Percentiles rank a stretch among this genome's conserved stretches.
Conservation (phyloP, 2,329 filamentous ascomycete genomes). For the Grosmannia penicillata region DNA sequence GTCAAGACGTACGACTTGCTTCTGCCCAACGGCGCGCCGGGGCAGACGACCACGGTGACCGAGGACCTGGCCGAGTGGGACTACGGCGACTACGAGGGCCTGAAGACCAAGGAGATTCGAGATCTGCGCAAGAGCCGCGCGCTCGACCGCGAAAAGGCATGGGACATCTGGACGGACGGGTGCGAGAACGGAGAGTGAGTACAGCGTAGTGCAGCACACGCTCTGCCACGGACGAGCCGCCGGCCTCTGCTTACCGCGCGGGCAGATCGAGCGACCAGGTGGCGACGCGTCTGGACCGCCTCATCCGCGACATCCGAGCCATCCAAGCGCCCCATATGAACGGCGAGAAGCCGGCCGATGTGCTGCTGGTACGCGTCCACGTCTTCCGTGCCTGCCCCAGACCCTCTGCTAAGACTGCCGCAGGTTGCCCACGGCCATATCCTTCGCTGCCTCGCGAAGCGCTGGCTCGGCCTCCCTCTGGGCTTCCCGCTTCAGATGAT, state of each 20-base stretch:
- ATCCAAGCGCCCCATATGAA: constrained; percentile 24
- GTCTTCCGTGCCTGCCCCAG: no score
- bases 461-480: constrained; percentile 27
- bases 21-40: constrained; percentile 14
- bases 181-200: constrained; percentile 39
- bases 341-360: constrained; percentile 21
- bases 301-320: constrained; percentile 24
- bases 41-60: constrained; percentile 27
- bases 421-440: constrained; percentile 27
- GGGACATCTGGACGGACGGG: constrained; percentile 45
- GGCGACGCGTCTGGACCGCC: constrained; percentile 22
- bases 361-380: constrained; percentile 18
- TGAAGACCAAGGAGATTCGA: constrained; percentile 34
- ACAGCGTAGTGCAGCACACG: no score
- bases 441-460: constrained; percentile 28
- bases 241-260: constrained; percentile 5
- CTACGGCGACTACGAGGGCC: constrained; percentile 48
- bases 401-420: no score
- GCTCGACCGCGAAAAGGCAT: constrained; percentile 29
- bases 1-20: constrained; percentile 31
- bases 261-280: constrained; percentile 19
- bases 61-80: constrained; percentile 44
- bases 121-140: constrained; percentile 27
- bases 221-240: no score
- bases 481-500: constrained; percentile 25